A percentile compares a stretch with the other conserved stretches of the same genome.
Evolutionary conservation across 108 stramenopile genomes (phyloP).

Genomic region (Asterionellopsis glacialis): DNA sequence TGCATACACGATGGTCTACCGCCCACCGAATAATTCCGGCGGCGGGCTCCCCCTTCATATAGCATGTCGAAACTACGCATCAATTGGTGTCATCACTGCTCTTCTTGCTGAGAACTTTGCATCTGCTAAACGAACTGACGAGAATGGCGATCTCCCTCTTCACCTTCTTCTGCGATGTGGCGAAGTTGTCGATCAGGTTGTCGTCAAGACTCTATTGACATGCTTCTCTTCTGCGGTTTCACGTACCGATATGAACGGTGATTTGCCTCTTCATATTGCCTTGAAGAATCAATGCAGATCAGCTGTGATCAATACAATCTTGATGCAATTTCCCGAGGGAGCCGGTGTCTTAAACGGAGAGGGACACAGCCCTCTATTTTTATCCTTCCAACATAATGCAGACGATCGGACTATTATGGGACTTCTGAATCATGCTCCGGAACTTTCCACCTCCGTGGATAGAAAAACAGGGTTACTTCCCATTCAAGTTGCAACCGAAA

Average conservation of each 20-base stretch:
- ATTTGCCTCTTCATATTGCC: conserved; percentile 77
- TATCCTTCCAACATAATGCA: conserved; percentile 75
- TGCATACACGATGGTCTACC: conserved; percentile 76
- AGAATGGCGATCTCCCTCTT: conserved; percentile 82
- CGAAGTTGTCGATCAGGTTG: conserved; percentile 78
- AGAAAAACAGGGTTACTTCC: conserved; percentile 71
- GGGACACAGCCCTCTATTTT: conserved; percentile 68
- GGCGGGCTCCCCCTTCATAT: conserved; percentile 81
- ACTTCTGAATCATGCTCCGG: conserved; percentile 78
- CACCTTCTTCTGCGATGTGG: conserved; percentile 85
- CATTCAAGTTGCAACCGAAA: conserved; percentile 82
- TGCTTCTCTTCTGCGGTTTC: conserved; percentile 75
- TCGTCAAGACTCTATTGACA: conserved; percentile 82
- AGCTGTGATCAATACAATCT: conserved; percentile 61
- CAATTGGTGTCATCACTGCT: conserved; percentile 83
- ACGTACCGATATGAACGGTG: conserved; percentile 77
- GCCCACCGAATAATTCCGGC: conserved; percentile 62
- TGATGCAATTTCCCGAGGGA: conserved; percentile 76
- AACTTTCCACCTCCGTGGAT: conserved; percentile 66
- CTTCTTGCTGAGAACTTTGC: conserved; percentile 77
- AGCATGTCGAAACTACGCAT: conserved; percentile 78
- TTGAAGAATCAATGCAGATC: conserved; percentile 73
- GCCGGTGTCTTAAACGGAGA: conserved; percentile 74
- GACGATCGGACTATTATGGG: conserved; percentile 80
- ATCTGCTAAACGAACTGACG: conserved; percentile 75